A percentile compares a stretch with the other conserved stretches of the same genome.
Evolutionary conservation across 2,329 filamentous ascomycete species (phyloP).

Genomic region (Ophiosphaerella korrae): DNA sequence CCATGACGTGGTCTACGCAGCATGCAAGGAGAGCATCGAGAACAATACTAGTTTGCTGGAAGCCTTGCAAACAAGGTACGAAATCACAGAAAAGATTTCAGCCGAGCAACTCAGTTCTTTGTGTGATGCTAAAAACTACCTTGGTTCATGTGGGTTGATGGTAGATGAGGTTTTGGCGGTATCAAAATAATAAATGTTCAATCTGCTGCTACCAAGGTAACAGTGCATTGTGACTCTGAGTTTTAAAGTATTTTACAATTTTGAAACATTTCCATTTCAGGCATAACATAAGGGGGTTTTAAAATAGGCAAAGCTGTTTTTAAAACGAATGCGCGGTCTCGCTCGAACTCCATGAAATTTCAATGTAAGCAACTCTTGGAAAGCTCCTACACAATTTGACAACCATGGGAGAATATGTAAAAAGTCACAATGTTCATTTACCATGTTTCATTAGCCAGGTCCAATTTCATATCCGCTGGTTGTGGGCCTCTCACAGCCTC

Average conservation of each 20-base stretch:
- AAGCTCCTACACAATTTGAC: background rate
- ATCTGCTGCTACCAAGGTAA: background rate
- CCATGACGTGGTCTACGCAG: conserved; percentile 62
- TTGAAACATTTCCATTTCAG: too few species aligned
- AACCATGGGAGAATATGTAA: background rate
- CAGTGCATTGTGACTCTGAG: too few species aligned
- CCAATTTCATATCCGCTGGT: conserved; percentile 5
- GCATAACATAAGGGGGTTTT: too few species aligned
- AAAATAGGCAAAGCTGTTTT: too few species aligned
- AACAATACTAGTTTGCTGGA: conserved; percentile 51
- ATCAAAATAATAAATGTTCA: conserved; percentile 27
- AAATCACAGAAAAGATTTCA: conserved; percentile 52
- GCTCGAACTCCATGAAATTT: background rate
- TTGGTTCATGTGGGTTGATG: conserved; percentile 44
- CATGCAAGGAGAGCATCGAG: conserved; percentile 58
- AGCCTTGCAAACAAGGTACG: conserved; percentile 46
- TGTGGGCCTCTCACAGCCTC: conserved; percentile 24
- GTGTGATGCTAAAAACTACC: conserved; percentile 61
- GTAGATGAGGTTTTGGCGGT: conserved; percentile 41
- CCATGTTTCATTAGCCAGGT: conserved; percentile 28
- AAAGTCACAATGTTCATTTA: conserved; percentile 13
- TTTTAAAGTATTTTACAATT: too few species aligned
- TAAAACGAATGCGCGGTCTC: background rate
- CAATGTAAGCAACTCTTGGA: background rate
- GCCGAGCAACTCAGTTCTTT: conserved; percentile 56